A percentile compares a stretch with the other conserved stretches of the same genome.
phyloP scores from a whole-genome alignment of 2,329 filamentous ascomycete species.

The Beauveria sp. region DNA sequence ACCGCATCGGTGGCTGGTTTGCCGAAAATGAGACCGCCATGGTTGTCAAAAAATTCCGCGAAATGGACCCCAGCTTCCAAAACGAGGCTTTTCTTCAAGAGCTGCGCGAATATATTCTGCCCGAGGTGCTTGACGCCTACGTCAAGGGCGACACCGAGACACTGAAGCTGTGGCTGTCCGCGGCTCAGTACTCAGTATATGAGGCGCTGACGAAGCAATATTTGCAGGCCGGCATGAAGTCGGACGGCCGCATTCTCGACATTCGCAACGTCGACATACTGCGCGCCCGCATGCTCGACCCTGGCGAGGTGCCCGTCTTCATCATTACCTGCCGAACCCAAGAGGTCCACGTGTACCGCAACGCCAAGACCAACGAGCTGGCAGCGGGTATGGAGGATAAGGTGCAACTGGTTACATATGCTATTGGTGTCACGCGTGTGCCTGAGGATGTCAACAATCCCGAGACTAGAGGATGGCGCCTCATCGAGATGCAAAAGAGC shows the following conservation, averaged over 20 bases:
- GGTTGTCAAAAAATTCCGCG: slow-evolving; percentile 96
- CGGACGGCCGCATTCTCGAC: slow-evolving; percentile 89
- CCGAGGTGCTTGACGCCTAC: slow-evolving; percentile 94
- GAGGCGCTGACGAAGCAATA: slow-evolving; percentile 96
- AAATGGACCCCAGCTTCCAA: slow-evolving; percentile 93
- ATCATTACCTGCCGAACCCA: slow-evolving; percentile 95
- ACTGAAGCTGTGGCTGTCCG: slow-evolving; percentile 89
- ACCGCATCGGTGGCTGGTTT: slow-evolving; percentile 90
- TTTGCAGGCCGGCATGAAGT: slow-evolving; percentile 84
- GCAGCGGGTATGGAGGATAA: slow-evolving; percentile 98
- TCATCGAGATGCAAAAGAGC: slow-evolving; percentile 98
- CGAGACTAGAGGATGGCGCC: slow-evolving; percentile 90
- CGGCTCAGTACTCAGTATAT: slow-evolving; percentile 94
- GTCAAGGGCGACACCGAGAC: slow-evolving; percentile 92
- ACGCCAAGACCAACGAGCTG: slow-evolving; percentile 80
- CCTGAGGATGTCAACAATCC: slow-evolving; percentile 95
- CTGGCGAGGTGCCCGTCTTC: slow-evolving; percentile 87
- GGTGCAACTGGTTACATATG: slow-evolving; percentile 96
- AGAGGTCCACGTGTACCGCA: slow-evolving; percentile 94
- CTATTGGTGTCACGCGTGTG: slow-evolving; percentile 88
- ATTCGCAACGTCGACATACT: slow-evolving; percentile 90
- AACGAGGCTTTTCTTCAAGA: slow-evolving; percentile 91
- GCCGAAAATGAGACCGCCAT: slow-evolving; percentile 96
- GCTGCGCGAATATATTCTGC: slow-evolving; percentile 94
- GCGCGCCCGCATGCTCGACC: slow-evolving; percentile 71